Conservation (phyloP, 352 stramenopile genomes). For the Pythium vanterpoolii region DNA sequence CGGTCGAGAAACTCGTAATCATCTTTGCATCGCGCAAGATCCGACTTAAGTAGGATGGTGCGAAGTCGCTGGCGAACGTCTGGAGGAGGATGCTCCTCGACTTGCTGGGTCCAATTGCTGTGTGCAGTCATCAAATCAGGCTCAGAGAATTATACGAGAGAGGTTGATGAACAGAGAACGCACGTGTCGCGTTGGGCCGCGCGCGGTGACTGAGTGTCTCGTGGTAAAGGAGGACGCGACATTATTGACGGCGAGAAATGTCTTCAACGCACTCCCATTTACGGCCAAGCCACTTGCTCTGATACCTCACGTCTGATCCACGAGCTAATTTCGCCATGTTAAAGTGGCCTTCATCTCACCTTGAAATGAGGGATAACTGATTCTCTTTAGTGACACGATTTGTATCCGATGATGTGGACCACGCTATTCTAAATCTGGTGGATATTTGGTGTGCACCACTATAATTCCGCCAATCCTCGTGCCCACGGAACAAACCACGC, state of each 20-base stretch:
- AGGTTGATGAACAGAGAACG: background rate
- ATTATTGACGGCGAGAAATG: background rate
- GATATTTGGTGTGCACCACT: background rate
- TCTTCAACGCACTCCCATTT: background rate
- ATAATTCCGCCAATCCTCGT: background rate
- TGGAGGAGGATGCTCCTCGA: constrained; percentile 29
- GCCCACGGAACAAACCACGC: background rate
- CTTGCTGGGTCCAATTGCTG: constrained; percentile 2
- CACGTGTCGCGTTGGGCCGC: background rate
- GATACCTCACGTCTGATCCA: background rate
- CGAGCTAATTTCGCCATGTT: constrained; percentile 6
- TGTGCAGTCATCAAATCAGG: background rate
- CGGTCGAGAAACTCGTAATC: constrained; percentile 73
- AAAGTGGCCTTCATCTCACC: background rate
- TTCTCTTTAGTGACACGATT: background rate
- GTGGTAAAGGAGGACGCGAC: background rate
- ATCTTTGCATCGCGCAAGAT: constrained; percentile 33
- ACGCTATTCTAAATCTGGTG: constrained; percentile 10
- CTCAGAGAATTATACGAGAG: background rate
- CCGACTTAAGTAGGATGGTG: constrained; percentile 42
- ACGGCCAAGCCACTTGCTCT: background rate
- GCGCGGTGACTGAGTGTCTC: background rate
- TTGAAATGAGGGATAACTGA: background rate
- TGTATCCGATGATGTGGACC: background rate
- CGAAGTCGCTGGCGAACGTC: constrained; percentile 43